A percentile compares a stretch with the other conserved stretches of the same genome.
Conservation (phyloP, 2,329 filamentous ascomycete species). For the Helotiales sp. region DNA sequence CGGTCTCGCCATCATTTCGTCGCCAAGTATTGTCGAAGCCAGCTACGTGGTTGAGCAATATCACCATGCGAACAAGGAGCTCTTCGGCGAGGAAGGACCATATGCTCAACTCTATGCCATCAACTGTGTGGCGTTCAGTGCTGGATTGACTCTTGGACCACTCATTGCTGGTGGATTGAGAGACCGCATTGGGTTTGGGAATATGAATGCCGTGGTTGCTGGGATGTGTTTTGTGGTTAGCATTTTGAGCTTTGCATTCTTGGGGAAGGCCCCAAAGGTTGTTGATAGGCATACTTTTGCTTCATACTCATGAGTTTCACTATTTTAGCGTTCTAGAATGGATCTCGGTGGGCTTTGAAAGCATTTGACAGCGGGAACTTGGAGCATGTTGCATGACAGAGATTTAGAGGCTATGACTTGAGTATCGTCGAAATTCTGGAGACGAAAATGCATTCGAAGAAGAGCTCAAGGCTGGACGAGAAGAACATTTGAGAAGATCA, state of each 20-base stretch:
- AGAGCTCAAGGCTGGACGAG: no score
- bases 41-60: slow-evolving; percentile 55
- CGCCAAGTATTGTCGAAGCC: slow-evolving; percentile 57
- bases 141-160: slow-evolving; percentile 60
- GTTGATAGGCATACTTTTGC: not conserved
- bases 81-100: slow-evolving; percentile 56
- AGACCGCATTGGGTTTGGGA: slow-evolving; percentile 54
- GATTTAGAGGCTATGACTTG: no score
- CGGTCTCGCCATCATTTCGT: slow-evolving; percentile 53
- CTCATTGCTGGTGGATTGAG: slow-evolving; percentile 53
- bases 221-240: slow-evolving; percentile 23
- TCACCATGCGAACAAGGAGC: slow-evolving; percentile 51
- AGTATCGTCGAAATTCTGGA: no score
- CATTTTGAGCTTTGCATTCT: slow-evolving; percentile 23
- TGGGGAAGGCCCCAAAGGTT: slow-evolving; percentile 17
- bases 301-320: no score
- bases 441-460: no score
- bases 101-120: slow-evolving; percentile 67
- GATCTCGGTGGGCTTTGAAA: no score
- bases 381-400: no score
- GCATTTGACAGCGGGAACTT: no score
- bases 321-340: no score
- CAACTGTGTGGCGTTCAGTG: slow-evolving; percentile 62
- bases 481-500: no score
- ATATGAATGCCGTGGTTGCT: slow-evolving; percentile 44